phyloP scores from a whole-genome alignment of 2,329 filamentous ascomycete species.

The Daldinia eschscholtzii region DNA sequence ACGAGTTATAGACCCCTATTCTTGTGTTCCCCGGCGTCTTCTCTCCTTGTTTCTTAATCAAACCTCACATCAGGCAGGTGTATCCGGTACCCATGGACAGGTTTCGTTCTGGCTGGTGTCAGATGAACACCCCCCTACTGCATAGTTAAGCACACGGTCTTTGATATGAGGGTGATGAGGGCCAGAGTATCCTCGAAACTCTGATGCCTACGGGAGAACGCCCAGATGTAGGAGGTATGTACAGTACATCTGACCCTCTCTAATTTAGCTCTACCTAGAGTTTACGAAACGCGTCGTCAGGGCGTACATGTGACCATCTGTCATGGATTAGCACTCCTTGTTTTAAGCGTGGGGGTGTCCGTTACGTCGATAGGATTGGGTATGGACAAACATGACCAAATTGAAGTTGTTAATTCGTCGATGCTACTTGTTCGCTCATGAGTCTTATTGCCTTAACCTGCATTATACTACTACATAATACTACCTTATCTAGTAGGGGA shows the following conservation, averaged over 20 bases:
- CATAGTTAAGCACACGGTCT: slow-evolving; percentile 35
- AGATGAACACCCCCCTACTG: slow-evolving; percentile 30
- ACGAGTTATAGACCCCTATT: slow-evolving; percentile 19
- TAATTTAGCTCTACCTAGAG: slow-evolving; percentile 17
- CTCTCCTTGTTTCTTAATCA: slow-evolving; percentile 1
- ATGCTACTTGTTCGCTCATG: slow-evolving; percentile 21
- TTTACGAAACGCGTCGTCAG: slow-evolving; percentile 42
- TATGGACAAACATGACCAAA: slow-evolving; percentile 21
- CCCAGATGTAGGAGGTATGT: slow-evolving; percentile 19
- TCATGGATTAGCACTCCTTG: slow-evolving; percentile 24
- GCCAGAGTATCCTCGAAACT: slow-evolving; percentile 33
- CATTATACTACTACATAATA: slow-evolving; percentile 26
- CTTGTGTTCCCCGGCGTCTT: slow-evolving; percentile 24
- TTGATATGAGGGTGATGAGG: slow-evolving; percentile 33
- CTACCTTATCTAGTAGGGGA: slow-evolving; percentile 19
- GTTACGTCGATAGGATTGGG: slow-evolving; percentile 40
- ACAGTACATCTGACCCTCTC: slow-evolving; percentile 29
- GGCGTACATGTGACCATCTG: slow-evolving; percentile 41
- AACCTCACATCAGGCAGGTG: slow-evolving; percentile 37
- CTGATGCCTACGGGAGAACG: slow-evolving; percentile 13
- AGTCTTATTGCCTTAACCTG: slow-evolving; percentile 19
- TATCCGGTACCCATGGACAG: slow-evolving; percentile 31
- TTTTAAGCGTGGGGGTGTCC: slow-evolving; percentile 41
- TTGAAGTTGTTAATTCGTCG: slow-evolving; percentile 20
- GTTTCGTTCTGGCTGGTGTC: slow-evolving; percentile 26